These are phyloP conservation scores for Alloteropsis semialata DNA, from an alignment of 176 grass and related monocot species.

Conservation along the genomic window DNA sequence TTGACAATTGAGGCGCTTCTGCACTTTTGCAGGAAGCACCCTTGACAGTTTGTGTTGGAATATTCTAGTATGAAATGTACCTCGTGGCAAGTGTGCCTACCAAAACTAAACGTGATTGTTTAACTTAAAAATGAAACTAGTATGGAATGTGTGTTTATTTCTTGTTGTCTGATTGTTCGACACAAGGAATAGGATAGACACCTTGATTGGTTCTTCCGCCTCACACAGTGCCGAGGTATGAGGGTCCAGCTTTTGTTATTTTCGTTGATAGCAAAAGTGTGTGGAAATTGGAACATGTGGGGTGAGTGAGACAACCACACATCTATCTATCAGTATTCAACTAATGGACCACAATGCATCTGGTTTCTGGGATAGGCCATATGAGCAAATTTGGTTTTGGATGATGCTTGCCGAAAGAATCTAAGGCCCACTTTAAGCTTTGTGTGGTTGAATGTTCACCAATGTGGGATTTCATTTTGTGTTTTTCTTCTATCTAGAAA, in stretches of 20 bases:
- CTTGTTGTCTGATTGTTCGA: neutral
- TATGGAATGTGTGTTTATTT: neutral
- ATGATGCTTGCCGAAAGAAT: neutral
- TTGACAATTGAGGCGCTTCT: neutral
- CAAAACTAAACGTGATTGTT: neutral
- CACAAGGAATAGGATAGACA: conserved; percentile 4
- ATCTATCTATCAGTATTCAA: neutral
- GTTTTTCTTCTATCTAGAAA: neutral
- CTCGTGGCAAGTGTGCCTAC: neutral
- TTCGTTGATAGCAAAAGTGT: neutral
- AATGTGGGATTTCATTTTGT: neutral
- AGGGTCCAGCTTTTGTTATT: neutral
- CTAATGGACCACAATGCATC: neutral
- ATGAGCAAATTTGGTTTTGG: neutral
- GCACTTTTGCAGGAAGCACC: conserved; percentile 23
- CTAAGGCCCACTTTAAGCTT: neutral
- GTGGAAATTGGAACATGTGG: neutral
- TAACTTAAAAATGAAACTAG: neutral
- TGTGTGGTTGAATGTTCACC: neutral
- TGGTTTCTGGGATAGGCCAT: conserved; percentile 7
- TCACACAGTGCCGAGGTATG: neutral
- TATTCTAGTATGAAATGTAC: neutral
- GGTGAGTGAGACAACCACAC: neutral
- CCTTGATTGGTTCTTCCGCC: conserved; percentile 1
- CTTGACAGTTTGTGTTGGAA: neutral